These are phyloP conservation scores for Tricholoma matsutake DNA, from an alignment of 768 basidiomycete genomes.

Conservation along the genomic window DNA sequence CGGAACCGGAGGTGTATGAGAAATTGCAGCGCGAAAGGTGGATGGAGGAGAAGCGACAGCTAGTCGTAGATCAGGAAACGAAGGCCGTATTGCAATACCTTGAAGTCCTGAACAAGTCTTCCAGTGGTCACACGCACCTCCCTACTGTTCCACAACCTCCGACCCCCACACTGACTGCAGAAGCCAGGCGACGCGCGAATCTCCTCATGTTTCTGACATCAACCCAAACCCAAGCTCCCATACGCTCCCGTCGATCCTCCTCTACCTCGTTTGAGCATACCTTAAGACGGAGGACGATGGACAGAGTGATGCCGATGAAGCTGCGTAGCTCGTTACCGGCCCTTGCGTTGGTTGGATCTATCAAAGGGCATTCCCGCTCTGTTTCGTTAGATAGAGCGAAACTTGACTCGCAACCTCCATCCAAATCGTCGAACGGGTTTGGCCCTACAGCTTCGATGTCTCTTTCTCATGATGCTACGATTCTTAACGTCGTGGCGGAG, in stretches of 20 bases:
- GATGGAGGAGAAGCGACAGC: slow-evolving; percentile 46
- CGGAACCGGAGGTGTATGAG: slow-evolving; percentile 35
- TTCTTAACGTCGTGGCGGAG: background rate
- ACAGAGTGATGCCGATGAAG: slow-evolving; percentile 31
- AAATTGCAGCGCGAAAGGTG: slow-evolving; percentile 45
- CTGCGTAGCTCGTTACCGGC: slow-evolving; percentile 26
- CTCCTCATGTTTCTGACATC: slow-evolving; percentile 35
- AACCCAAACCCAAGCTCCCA: slow-evolving; percentile 31
- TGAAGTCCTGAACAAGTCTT: slow-evolving; percentile 20
- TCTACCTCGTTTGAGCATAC: slow-evolving; percentile 24
- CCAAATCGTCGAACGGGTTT: background rate
- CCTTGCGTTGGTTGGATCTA: slow-evolving; percentile 4
- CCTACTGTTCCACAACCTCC: slow-evolving; percentile 1
- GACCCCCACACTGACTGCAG: slow-evolving; percentile 14
- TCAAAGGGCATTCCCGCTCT: slow-evolving; percentile 9
- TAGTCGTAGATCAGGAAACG: slow-evolving; percentile 34
- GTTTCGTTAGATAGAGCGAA: slow-evolving; percentile 10
- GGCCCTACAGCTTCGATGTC: background rate
- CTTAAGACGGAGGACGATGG: slow-evolving; percentile 33
- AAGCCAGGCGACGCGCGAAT: slow-evolving; percentile 32
- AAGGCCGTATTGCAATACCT: slow-evolving; percentile 35
- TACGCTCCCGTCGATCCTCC: slow-evolving; percentile 25
- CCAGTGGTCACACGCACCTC: slow-evolving; percentile 10
- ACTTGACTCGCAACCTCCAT: background rate
- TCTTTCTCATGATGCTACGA: background rate